Base-by-base conservation (phyloP, 2,329 filamentous ascomycete genomes). In the Neoarthrinium moseri region DNA sequence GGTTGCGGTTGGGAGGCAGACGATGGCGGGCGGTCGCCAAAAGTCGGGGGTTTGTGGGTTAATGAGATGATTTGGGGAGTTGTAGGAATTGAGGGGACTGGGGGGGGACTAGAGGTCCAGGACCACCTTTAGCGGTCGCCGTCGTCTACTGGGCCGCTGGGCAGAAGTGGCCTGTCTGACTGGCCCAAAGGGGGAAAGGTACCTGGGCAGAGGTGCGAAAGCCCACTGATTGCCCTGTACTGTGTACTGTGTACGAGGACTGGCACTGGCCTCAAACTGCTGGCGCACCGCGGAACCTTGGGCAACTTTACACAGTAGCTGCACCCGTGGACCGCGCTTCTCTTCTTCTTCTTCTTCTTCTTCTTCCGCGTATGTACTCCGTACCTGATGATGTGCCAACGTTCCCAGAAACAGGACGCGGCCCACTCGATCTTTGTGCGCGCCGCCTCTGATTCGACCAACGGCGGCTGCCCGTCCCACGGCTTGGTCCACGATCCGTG, bases 281-380 rank as follows among this genome's bases (percentile, higher is more conserved):
- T 29, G 24, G 33, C 33, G n/a, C n/a, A n/a, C n/a, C n/a, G n/a
- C n/a, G n/a, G n/a, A n/a, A n/a, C n/a, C n/a, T n/a, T n/a, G n/a
- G n/a, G n/a, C n/a, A n/a, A n/a, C 59, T 83, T 2, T 84, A 84
- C 61, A 84, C 83, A 73, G 1, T 71, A 70, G 1, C 64, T 82
- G 3, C 63, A 71, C 2, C 75, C 84, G 23, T 77, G 80, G 43
- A 71, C 87, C 0, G 80, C 76, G 1, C 70, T 80, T 1, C 94
- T 91, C 71, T 94, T 94, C 67, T 74, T 89, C 51, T 94, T 85
- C 69, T 76, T 87, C 51, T 68, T 94, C 17, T 75, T 91, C 53
- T 83, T 80, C 0, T 87, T 87, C 60, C 66, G 33, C 33, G 17
- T 20, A 20, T 35, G 33, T 32, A 17, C 13, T 20, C n/a, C 33